These are phyloP conservation scores for Phytophthora tentaculata DNA, from an alignment of 352 stramenopile species.

Conservation along the genomic window DNA sequence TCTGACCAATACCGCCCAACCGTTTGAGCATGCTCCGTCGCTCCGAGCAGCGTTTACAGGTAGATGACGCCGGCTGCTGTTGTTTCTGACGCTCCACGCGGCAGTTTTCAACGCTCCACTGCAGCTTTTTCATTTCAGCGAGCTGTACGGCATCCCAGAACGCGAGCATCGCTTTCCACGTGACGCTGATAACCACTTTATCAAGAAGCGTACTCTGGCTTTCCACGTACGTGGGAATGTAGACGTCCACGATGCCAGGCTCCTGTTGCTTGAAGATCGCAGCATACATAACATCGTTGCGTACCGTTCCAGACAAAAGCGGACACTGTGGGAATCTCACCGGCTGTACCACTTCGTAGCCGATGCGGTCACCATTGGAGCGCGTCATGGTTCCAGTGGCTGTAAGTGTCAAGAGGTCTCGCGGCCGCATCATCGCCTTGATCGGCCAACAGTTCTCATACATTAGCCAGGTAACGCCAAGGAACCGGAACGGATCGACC, in stretches of 20 bases:
- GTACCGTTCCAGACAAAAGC: slow-evolving; percentile 20
- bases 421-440: slow-evolving; percentile 34
- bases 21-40: slow-evolving; percentile 10
- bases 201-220: slow-evolving; percentile 14
- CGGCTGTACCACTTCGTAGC: slow-evolving; percentile 58
- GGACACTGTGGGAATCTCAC: slow-evolving; percentile 30
- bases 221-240: slow-evolving; percentile 27
- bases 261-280: slow-evolving; percentile 36
- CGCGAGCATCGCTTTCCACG: slow-evolving; percentile 16
- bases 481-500: slow-evolving; percentile 43
- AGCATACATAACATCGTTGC: slow-evolving; percentile 26
- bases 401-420: slow-evolving; percentile 41
- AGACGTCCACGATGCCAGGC: slow-evolving; percentile 28
- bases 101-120: slow-evolving; percentile 23
- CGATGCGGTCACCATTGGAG: slow-evolving; percentile 42
- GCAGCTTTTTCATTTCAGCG: slow-evolving; percentile 33
- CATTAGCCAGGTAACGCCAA: slow-evolving; percentile 41
- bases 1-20: slow-evolving; percentile 4
- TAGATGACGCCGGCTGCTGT: slow-evolving; percentile 7
- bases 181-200: slow-evolving; percentile 17
- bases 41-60: slow-evolving; percentile 21
- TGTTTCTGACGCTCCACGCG: slow-evolving; percentile 11
- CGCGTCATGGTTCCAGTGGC: slow-evolving; percentile 40
- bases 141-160: slow-evolving; percentile 29
- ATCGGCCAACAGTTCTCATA: slow-evolving; percentile 32